Evolutionary conservation across 768 basidiomycete genomes (phyloP), one percentile per base, ranked within the genome.

Genomic region (Serendipita indica): DNA sequence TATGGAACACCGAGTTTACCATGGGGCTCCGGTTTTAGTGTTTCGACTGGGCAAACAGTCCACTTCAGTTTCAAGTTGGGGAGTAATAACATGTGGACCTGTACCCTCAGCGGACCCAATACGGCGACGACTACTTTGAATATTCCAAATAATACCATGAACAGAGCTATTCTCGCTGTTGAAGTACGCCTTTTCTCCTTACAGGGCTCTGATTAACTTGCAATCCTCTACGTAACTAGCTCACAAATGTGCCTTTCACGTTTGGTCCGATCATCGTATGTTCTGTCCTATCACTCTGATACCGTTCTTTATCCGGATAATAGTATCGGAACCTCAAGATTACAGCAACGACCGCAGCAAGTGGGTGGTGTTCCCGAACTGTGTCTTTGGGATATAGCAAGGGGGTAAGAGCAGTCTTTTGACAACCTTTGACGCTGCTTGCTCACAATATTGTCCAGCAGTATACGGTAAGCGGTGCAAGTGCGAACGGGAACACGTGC

Each of bases 301-400:
- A 39, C 37, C 41, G 18, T 25, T n/a, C 27, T n/a, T 43, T n/a
- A 7, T 7, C 27, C 27, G 41, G 5, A 18, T 6, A 37, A 10
- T n/a, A 43, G 41, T 43, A 43, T 43, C 41, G 41, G 5, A 43
- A 43, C n/a, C 41, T 43, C 41, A 43, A 43, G 41, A 43, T 43
- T 25, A 43, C 41, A 5, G 41, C 41, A 18, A 43, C 41, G 41
- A 43, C 41, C 7, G 41, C 41, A 18, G 41, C 41, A n/a, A 43
- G 41, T n/a, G 41, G 41, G 27, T 43, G 41, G 41, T 43, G 41
- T 25, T n/a, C 18, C 41, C 18, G 27, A 25, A 43, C 41, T n/a
- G 41, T 43, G 41, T 43, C 41, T 7, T n/a, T 43, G n/a, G 41
- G 41, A n/a, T 43, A 43, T 43, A 43, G 41, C n/a, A 6, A 6